These are phyloP conservation scores for Miamiensis avidus DNA, from an alignment of 169 alveolate species.

Conservation along the genomic window DNA sequence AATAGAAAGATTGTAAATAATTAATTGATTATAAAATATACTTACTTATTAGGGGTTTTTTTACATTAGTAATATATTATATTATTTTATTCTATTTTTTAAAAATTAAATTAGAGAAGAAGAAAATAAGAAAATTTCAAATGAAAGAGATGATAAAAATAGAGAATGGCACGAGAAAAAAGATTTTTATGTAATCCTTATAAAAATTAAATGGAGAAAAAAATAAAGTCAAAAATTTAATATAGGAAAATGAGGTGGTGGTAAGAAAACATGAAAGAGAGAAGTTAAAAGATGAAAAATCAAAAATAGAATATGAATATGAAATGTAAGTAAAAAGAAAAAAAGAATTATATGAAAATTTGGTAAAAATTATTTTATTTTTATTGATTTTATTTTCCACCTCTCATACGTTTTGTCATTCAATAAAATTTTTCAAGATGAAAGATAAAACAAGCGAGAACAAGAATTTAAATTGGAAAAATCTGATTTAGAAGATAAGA, in stretches of 20 bases:
- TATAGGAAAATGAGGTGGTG: not conserved
- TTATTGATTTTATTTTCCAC: too few species aligned
- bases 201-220: not conserved
- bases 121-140: too few species aligned
- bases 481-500: conserved; percentile 47
- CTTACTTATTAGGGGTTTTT: too few species aligned
- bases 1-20: not conserved
- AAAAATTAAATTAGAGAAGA: too few species aligned
- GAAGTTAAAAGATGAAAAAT: not conserved
- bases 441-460: conserved; percentile 21
- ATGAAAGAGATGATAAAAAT: too few species aligned
- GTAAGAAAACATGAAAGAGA: not conserved
- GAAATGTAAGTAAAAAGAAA: not conserved
- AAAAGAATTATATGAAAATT: not conserved
- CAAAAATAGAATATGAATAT: not conserved
- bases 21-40: too few species aligned
- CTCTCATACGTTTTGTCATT: too few species aligned
- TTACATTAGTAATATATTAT: too few species aligned
- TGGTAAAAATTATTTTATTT: not conserved
- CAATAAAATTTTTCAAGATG: not conserved
- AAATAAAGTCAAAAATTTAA: not conserved
- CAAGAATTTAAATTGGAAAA: conserved; percentile 41
- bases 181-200: too few species aligned
- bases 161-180: too few species aligned
- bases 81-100: too few species aligned